Conservation (phyloP, 495 filamentous ascomycete species). For the Pyrenopolyporus hunteri region DNA sequence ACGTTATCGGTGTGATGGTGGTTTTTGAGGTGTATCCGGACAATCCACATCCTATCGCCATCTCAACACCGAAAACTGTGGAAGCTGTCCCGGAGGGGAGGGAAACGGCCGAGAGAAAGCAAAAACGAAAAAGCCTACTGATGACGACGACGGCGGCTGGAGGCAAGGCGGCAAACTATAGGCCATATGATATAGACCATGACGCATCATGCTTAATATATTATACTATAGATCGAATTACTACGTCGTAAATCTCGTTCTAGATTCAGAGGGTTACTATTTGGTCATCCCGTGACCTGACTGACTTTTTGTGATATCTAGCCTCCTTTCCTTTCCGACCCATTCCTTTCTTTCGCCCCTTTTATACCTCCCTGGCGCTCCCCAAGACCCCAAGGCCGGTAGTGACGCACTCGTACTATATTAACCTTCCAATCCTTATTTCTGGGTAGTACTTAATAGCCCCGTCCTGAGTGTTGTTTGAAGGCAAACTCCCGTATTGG, state of each 20-base stretch:
- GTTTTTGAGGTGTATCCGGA: too few species aligned
- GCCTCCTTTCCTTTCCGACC: not conserved
- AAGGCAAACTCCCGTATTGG: not conserved
- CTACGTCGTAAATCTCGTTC: not conserved
- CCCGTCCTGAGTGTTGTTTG: too few species aligned
- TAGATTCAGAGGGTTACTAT: too few species aligned
- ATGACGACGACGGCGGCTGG: not conserved
- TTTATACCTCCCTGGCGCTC: slow-evolving; percentile 8
- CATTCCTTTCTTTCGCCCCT: not conserved
- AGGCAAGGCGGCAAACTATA: too few species aligned
- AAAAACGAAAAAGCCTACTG: not conserved
- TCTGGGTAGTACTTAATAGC: not conserved
- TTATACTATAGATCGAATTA: slow-evolving; percentile 27
- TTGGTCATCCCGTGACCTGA: slow-evolving; percentile 16
- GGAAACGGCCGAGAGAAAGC: not conserved
- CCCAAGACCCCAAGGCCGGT: not conserved
- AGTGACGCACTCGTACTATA: slow-evolving; percentile 14
- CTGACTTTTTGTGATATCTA: slow-evolving; percentile 7
- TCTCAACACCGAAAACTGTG: too few species aligned
- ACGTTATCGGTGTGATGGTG: too few species aligned
- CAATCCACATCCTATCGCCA: too few species aligned
- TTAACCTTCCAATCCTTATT: slow-evolving; percentile 16
- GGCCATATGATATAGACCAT: slow-evolving; percentile 23
- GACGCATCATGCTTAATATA: slow-evolving; percentile 31
- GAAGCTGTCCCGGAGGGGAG: not conserved